phyloP scores from a whole-genome alignment of 768 basidiomycete genomes.

The Boletus rubescentipes region DNA sequence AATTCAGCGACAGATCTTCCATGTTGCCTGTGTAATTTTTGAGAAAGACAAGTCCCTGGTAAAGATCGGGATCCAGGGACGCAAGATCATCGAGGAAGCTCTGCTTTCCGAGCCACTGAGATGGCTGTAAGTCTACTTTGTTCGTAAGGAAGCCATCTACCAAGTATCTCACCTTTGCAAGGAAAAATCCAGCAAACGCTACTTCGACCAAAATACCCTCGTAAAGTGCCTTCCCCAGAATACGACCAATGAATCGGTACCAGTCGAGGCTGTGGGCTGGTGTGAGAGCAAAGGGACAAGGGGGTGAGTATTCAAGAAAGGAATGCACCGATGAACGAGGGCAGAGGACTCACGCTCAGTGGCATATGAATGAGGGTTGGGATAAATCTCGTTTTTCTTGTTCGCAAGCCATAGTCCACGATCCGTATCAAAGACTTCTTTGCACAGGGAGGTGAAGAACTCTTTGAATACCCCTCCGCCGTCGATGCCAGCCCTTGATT shows the following conservation, averaged over 20 bases:
- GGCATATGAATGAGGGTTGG: constrained; percentile 90
- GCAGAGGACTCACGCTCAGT: constrained; percentile 62
- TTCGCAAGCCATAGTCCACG: constrained; percentile 93
- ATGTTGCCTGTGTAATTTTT: constrained; percentile 87
- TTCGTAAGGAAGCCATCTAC: neutral
- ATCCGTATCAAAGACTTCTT: constrained; percentile 93
- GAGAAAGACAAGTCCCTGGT: constrained; percentile 87
- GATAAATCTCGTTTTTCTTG: constrained; percentile 91
- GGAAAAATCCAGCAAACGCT: constrained; percentile 93
- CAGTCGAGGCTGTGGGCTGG: constrained; percentile 82
- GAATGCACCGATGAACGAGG: too few species aligned
- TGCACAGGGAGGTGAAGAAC: constrained; percentile 89
- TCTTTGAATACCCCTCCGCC: constrained; percentile 99
- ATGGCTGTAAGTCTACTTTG: neutral
- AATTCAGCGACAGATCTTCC: constrained; percentile 88
- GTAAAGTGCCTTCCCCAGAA: constrained; percentile 95
- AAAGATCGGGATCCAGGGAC: constrained; percentile 89
- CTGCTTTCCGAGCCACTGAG: constrained; percentile 89
- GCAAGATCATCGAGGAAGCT: constrained; percentile 91
- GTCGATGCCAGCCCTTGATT: constrained; percentile 79
- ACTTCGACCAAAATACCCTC: constrained; percentile 95
- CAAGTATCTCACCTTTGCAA: constrained; percentile 63
- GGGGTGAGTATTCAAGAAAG: neutral
- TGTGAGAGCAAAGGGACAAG: neutral
- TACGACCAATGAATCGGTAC: constrained; percentile 91